phyloP scores from a whole-genome alignment of 2,329 filamentous ascomycete species.

The Paecilomyces sp. region DNA sequence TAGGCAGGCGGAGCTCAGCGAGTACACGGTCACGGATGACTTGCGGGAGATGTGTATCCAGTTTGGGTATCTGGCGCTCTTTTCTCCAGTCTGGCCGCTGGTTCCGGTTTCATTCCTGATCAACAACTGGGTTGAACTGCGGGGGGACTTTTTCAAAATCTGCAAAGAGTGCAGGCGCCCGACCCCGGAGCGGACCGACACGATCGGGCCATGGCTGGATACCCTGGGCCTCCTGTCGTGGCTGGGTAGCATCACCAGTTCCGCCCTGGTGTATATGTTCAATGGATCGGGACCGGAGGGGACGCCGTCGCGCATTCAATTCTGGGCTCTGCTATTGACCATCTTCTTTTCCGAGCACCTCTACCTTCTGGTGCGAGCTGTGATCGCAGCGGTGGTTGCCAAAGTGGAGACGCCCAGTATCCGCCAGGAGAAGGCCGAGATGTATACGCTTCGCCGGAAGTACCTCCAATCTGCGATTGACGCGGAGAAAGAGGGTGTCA shows the following conservation, averaged over 20 bases:
- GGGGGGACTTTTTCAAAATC: conserved; percentile 93
- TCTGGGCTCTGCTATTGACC: conserved; percentile 72
- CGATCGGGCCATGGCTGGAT: conserved; percentile 91
- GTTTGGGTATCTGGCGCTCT: conserved; percentile 83
- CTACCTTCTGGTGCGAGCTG: conserved; percentile 71
- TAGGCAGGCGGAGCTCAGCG: conserved; percentile 71
- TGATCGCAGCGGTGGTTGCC: conserved; percentile 63
- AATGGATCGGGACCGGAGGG: conserved; percentile 46
- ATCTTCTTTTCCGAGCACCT: conserved; percentile 84
- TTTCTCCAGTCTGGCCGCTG: conserved; percentile 89
- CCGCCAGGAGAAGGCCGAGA: conserved; percentile 75
- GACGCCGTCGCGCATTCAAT: conserved; percentile 56
- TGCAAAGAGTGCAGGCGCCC: conserved; percentile 83
- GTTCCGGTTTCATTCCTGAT: conserved; percentile 81
- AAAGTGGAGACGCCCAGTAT: conserved; percentile 81
- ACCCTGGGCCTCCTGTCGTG: conserved; percentile 84
- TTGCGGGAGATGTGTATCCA: conserved; percentile 93
- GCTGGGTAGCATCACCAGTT: conserved; percentile 83
- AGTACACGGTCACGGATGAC: conserved; percentile 89
- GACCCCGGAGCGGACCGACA: conserved; percentile 82
- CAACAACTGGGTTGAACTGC: conserved; percentile 95
- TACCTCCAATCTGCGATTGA: conserved; percentile 52
- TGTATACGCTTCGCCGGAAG: conserved; percentile 71
- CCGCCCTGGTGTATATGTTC: conserved; percentile 86
- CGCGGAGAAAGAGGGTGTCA: conserved; percentile 8